These are phyloP conservation scores for Debaryomyces maramus DNA, from an alignment of 805 yeast species.

Conservation along the genomic window DNA sequence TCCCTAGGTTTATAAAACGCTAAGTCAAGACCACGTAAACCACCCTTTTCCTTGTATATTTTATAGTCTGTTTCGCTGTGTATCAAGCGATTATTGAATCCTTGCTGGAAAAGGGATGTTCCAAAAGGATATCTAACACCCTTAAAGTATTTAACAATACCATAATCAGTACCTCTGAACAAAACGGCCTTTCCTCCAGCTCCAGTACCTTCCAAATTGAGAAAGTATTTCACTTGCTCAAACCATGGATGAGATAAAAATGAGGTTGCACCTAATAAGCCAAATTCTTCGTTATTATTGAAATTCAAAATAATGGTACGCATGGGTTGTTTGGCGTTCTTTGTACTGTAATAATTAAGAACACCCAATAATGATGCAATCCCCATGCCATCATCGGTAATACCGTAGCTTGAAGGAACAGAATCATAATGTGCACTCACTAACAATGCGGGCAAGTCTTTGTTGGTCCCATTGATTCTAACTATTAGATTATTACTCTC, in stretches of 20 bases:
- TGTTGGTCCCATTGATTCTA: conserved; percentile 64
- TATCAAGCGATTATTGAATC: conserved; percentile 70
- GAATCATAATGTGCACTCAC: conserved; percentile 88
- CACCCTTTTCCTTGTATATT: conserved; percentile 63
- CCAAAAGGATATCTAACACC: conserved; percentile 72
- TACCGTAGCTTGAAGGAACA: conserved; percentile 83
- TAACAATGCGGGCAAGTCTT: conserved; percentile 61
- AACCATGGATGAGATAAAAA: conserved; percentile 77
- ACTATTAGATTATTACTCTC: conserved; percentile 83
- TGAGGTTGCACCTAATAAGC: conserved; percentile 75
- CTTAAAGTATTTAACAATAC: conserved; percentile 58
- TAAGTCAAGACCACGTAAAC: conserved; percentile 78
- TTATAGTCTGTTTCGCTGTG: conserved; percentile 84
- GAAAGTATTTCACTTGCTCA: conserved; percentile 56
- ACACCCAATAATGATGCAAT: conserved; percentile 77
- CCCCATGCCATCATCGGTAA: conserved; percentile 93
- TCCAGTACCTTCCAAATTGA: conserved; percentile 91
- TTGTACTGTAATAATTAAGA: conserved; percentile 45
- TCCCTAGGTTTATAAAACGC: conserved; percentile 87
- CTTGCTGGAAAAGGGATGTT: conserved; percentile 79
- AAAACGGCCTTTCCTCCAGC: conserved; percentile 83
- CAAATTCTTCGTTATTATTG: conserved; percentile 89
- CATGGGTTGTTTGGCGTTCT: conserved; percentile 50
- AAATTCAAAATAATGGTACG: conserved; percentile 80
- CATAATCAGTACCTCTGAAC: conserved; percentile 80